Evolutionary conservation across 768 basidiomycete species (phyloP), one percentile per base, ranked within the genome.

Genomic region (Termitomyces sp.): DNA sequence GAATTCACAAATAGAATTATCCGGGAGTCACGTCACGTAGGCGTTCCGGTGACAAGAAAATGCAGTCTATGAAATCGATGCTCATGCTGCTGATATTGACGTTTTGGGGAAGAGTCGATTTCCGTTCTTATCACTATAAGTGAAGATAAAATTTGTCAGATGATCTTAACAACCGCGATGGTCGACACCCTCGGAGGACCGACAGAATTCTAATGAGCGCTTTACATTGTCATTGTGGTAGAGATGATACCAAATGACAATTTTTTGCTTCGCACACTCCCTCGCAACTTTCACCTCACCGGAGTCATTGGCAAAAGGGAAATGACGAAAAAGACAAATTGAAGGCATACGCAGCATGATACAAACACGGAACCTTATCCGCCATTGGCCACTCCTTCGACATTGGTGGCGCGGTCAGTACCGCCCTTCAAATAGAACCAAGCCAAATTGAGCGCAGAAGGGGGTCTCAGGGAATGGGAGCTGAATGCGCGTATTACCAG

Each of bases 141-240:
- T 29, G 29, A 29, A 29, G 74, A 72, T 8, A 80, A 80, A 60
- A 78, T 80, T 53, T 70, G 68, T 5, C 61, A 71, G 8, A 64
- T 76, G 3, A 66, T 79, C 46, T 66, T 77, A 2, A 68, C 72
- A 19, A 74, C 72, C 11, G 78, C 79, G 2, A 64, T 79, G 53
- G 69, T 75, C 42, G 78, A 81, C 56, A 78, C 79, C 1, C 73
- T 81, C 16, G 78, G 77, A 16, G 78, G 70, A 5, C 78, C 79
- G 19, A 59, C 69, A 23, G 78, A 80, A 63, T n/a, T n/a, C 75
- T 76, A 62, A 69, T 5, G 8, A n/a, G 14, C 74, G 78, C 21
- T 76, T 71, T 54, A 60, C 71, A 11, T 78, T 76, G 65, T 62
- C 68, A 7, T 65, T 75, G 55, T 77, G 48, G 64, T 65, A 6